These are phyloP conservation scores for Didymella pomorum DNA, from an alignment of 2,329 filamentous ascomycete species.

Conservation along the genomic window DNA sequence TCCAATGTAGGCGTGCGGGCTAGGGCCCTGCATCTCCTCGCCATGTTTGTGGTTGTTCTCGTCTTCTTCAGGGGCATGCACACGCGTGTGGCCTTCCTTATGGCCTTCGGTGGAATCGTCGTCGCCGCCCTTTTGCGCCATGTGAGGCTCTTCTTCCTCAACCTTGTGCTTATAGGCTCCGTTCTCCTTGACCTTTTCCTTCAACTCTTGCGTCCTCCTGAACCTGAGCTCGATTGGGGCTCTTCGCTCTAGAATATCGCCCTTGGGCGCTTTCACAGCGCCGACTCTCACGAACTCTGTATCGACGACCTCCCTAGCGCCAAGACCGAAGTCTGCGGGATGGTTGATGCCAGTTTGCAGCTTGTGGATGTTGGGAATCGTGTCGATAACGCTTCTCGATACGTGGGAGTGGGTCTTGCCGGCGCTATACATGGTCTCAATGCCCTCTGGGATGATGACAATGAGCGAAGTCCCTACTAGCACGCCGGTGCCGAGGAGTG, in stretches of 20 bases:
- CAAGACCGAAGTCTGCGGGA: slow-evolving; percentile 32
- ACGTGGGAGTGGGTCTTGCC: slow-evolving; percentile 37
- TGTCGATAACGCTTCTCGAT: slow-evolving; percentile 33
- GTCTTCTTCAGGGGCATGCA: slow-evolving; percentile 44
- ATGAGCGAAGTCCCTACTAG: slow-evolving; percentile 94
- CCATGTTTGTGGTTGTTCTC: slow-evolving; percentile 56
- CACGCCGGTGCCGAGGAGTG: slow-evolving; percentile 90
- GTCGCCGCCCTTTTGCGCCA: slow-evolving; percentile 47
- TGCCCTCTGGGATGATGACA: slow-evolving; percentile 96
- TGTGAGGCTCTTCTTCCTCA: slow-evolving; percentile 31
- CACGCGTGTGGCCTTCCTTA: slow-evolving; percentile 48
- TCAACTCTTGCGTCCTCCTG: slow-evolving; percentile 36
- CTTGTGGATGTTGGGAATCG: slow-evolving; percentile 35
- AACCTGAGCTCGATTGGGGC: slow-evolving; percentile 30
- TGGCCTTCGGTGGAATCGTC: slow-evolving; percentile 51
- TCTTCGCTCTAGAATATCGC: slow-evolving; percentile 34
- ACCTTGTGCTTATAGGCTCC: slow-evolving; percentile 27
- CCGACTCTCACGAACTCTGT: slow-evolving; percentile 25
- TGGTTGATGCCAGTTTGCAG: slow-evolving; percentile 40
- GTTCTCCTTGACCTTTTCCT: slow-evolving; percentile 32
- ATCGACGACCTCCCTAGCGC: slow-evolving; percentile 31
- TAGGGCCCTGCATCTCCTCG: slow-evolving; percentile 51
- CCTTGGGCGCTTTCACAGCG: slow-evolving; percentile 30
- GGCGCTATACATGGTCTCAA: slow-evolving; percentile 82
- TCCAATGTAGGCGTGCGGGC: slow-evolving; percentile 79